A percentile compares a stretch with the other conserved stretches of the same genome.
These are phyloP conservation scores for Striga hermonthica DNA, from an alignment of 305 asterid species.

Conservation along the genomic window DNA sequence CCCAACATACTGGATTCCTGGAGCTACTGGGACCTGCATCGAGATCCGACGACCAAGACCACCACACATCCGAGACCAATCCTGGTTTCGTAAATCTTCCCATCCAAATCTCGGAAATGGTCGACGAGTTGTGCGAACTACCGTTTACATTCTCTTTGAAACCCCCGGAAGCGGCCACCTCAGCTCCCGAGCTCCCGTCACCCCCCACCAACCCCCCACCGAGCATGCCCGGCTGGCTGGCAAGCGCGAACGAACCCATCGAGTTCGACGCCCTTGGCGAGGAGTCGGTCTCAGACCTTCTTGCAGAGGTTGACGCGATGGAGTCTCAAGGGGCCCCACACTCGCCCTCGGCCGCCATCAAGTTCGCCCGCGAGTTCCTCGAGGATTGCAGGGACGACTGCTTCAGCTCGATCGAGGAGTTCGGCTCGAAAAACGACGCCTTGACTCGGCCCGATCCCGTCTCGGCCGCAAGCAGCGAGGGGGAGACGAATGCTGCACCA, in stretches of 20 bases:
- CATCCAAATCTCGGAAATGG: constrained; percentile 45
- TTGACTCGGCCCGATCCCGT: constrained; percentile 37
- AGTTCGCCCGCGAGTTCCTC: constrained; percentile 55
- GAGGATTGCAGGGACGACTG: constrained; percentile 69
- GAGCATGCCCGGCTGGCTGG: constrained; percentile 45
- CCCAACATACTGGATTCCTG: constrained; percentile 37
- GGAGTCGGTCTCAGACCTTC: constrained; percentile 67
- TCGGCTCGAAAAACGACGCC: constrained; percentile 64
- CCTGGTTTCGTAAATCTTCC: constrained; percentile 37
- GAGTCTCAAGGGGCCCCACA: constrained; percentile 71
- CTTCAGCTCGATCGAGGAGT: constrained; percentile 72
- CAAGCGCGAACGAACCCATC: constrained; percentile 53
- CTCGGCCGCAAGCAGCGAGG: constrained; percentile 56
- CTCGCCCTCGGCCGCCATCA: constrained; percentile 70
- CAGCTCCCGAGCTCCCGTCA: constrained; percentile 3
- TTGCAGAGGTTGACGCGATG: constrained; percentile 83
- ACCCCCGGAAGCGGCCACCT: constrained; percentile 40
- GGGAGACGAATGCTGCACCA: constrained; percentile 53
- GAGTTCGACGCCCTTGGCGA: constrained; percentile 69
- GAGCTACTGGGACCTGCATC: constrained; percentile 54
- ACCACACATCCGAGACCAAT: constrained; percentile 33
- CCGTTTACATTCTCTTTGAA: constrained; percentile 36
- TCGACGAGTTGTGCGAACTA: constrained; percentile 57
- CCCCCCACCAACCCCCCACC: neutral
- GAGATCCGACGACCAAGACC: constrained; percentile 39